Evolutionary conservation across 169 alveolate genomes (phyloP).

Genomic region (Plasmodium fragile): DNA sequence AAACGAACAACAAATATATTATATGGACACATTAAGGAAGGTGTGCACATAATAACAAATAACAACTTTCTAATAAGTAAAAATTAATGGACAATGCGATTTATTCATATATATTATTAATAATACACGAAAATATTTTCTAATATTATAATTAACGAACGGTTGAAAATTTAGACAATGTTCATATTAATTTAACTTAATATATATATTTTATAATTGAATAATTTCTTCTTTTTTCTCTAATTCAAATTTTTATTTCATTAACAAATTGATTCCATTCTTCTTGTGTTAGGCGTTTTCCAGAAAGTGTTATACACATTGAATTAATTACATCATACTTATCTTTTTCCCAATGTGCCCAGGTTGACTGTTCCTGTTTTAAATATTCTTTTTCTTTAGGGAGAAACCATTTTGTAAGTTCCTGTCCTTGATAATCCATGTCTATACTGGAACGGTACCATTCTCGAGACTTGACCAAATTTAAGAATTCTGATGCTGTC

Average conservation of each 20-base stretch:
- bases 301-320: background rate
- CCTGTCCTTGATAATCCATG: background rate
- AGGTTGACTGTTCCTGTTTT: background rate
- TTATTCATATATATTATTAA: background rate
- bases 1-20: background rate
- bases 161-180: background rate
- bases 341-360: background rate
- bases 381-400: background rate
- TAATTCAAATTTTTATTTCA: background rate
- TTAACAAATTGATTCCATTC: background rate
- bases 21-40: background rate
- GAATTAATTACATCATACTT: background rate
- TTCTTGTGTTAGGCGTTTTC: background rate
- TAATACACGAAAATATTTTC: slow-evolving; percentile 10
- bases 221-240: background rate
- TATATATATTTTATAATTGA: background rate
- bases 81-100: background rate
- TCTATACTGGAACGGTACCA: background rate
- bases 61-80: background rate
- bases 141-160: background rate
- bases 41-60: slow-evolving; percentile 15
- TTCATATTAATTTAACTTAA: background rate
- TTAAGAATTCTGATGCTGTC: background rate
- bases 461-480: background rate
- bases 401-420: slow-evolving; percentile 1